Evolutionary conservation across 176 grass and related monocot species (phyloP), one percentile per base, ranked within the genome.

Genomic region (Eleusine indica): DNA sequence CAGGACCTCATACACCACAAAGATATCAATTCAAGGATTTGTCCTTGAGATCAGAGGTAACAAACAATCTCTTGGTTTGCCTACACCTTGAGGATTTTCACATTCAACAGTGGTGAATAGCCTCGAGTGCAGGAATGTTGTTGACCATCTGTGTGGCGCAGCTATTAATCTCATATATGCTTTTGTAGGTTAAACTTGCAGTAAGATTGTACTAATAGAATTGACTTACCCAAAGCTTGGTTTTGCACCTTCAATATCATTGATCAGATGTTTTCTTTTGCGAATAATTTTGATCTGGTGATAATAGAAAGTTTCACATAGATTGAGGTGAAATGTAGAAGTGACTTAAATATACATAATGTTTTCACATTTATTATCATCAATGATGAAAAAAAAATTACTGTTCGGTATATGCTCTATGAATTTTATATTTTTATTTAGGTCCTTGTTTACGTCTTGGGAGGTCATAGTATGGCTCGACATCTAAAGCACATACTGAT

Each of bases 1-100:
- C 67, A 90, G 88, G 83, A 66, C 11, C 30, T 73, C 79, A 40
- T 49, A 51, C 17, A 10, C 10, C 71, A 0, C 73, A 43, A 72
- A 82, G 21, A 68, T 58, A 77, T 72, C 79, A 78, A 60, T 38
- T 77, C 3, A 82, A 90, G 48, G 57, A 78, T 74, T 16, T 82
- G n/a, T 73, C 78, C 7, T 9, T 14, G 79, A 58, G 21, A 58
- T 82, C 73, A 61, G 32, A 39, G 73, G 83, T 90, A 86, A 78
- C 21, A 58, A 22, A 73, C 15, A 6, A 4, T 43, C 19, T 29
- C 48, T 71, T 7, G 72, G 6, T 73, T 53, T 12, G 29, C 44
- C 66, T 28, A 15, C 11, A 63, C 41, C 66, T 54, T 76, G 54
- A 35, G 47, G 2, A 16, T 72, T 76, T 65, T 53, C 19, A 35